These are phyloP conservation scores for Closterium sp. DNA, from an alignment of 139 green algal genomes.

Conservation along the genomic window DNA sequence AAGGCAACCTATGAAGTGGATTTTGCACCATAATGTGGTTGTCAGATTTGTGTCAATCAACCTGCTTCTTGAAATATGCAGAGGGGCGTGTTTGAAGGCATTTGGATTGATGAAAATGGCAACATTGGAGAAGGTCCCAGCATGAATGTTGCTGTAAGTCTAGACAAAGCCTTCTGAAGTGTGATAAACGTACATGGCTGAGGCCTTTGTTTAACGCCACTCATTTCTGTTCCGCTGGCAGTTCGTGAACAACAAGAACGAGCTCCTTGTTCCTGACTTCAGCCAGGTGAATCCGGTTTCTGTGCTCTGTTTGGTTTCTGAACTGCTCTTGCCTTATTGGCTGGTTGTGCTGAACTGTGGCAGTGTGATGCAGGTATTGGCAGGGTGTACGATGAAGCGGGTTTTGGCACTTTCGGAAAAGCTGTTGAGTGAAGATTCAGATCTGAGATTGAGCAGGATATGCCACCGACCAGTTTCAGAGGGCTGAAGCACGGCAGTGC, in stretches of 20 bases:
- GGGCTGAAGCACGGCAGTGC: constrained; percentile 39
- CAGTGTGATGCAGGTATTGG: constrained; percentile 25
- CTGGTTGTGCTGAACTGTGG: not conserved
- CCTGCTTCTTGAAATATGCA: constrained; percentile 7
- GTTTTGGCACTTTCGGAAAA: constrained; percentile 36
- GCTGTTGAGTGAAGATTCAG: not conserved
- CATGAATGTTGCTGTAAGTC: constrained; percentile 46
- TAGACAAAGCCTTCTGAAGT: not conserved
- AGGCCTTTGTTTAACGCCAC: not conserved
- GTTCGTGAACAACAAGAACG: constrained; percentile 33
- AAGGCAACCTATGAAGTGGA: not conserved
- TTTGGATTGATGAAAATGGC: constrained; percentile 51
- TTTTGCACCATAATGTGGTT: not conserved
- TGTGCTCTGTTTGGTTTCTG: not conserved
- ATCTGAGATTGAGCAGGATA: not conserved
- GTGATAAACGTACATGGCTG: not conserved
- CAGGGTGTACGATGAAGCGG: constrained; percentile 28
- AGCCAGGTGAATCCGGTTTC: constrained; percentile 14
- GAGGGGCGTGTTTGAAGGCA: constrained; percentile 43
- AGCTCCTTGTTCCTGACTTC: constrained; percentile 34
- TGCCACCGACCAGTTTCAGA: constrained; percentile 7
- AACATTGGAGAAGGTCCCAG: constrained; percentile 42
- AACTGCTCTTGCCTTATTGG: not conserved
- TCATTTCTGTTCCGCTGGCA: not conserved
- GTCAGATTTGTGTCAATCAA: not conserved